A percentile compares a stretch with the other conserved stretches of the same genome.
These are phyloP conservation scores for Rosa rugosa DNA, from an alignment of 306 rosid genomes.

Conservation along the genomic window DNA sequence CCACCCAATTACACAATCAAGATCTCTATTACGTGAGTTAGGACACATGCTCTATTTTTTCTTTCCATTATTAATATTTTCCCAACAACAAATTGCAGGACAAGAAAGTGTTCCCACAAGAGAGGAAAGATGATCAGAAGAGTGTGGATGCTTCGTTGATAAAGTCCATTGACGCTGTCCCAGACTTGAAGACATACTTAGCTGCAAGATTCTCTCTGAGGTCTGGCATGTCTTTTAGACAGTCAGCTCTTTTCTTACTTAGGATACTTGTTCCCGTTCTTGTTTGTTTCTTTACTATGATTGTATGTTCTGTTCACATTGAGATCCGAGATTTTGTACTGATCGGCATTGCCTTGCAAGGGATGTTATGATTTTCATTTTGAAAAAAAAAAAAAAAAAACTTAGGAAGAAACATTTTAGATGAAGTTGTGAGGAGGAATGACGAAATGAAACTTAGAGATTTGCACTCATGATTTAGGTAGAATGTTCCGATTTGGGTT, in stretches of 20 bases:
- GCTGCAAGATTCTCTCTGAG: slow-evolving; percentile 77
- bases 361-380: background rate
- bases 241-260: background rate
- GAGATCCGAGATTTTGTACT: background rate
- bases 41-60: background rate
- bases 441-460: too few species aligned
- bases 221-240: slow-evolving; percentile 63
- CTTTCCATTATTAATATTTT: too few species aligned
- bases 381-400: background rate
- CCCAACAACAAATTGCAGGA: slow-evolving; percentile 49
- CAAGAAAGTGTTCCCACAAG: slow-evolving; percentile 62
- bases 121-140: slow-evolving; percentile 82
- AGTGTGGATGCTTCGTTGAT: slow-evolving; percentile 53
- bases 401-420: too few species aligned
- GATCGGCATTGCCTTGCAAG: slow-evolving; percentile 4
- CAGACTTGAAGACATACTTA: slow-evolving; percentile 72
- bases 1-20: too few species aligned
- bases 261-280: background rate
- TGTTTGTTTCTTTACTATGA: slow-evolving; percentile 2
- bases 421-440: too few species aligned
- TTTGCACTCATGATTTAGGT: too few species aligned
- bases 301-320: background rate
- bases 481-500: too few species aligned
- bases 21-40: too few species aligned
- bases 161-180: slow-evolving; percentile 58